phyloP scores from a whole-genome alignment of 371 early-diverging fungal genomes.

The Dinochytrium kinnereticum region DNA sequence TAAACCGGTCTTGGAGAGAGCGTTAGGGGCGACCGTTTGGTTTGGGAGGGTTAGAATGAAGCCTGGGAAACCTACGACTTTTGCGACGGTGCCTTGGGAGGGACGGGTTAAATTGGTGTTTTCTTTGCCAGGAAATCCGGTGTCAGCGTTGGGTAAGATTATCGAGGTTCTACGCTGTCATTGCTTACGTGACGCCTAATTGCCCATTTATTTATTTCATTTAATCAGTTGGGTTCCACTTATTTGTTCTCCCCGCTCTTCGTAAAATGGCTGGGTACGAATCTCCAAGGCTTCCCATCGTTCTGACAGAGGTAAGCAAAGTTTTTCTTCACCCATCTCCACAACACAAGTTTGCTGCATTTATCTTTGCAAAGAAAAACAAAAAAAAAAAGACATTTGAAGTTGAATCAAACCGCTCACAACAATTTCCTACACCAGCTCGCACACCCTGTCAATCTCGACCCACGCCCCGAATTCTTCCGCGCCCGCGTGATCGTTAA shows the following conservation, averaged over 20 bases:
- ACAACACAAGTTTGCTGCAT: no score
- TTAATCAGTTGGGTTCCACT: constrained; percentile 73
- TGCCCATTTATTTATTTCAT: no score
- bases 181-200: no score
- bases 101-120: constrained; percentile 67
- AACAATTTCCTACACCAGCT: constrained; percentile 37
- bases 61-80: constrained; percentile 95
- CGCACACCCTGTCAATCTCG: constrained; percentile 64
- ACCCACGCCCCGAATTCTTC: constrained; percentile 86
- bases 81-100: constrained; percentile 69
- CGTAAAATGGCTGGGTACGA: constrained; percentile 73
- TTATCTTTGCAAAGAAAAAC: no score
- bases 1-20: constrained; percentile 81
- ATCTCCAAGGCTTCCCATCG: constrained; percentile 47
- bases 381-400: no score
- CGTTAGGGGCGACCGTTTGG: constrained; percentile 73
- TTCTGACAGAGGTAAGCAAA: constrained; percentile 67
- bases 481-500: constrained; percentile 62
- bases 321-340: not conserved
- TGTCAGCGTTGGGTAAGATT: constrained; percentile 69
- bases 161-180: no score
- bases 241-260: constrained; percentile 88
- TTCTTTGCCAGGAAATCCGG: constrained; percentile 93
- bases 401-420: not conserved
- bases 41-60: constrained; percentile 93